These are phyloP conservation scores for Penicillium lividum DNA, from an alignment of 495 filamentous ascomycete genomes.

Conservation along the genomic window DNA sequence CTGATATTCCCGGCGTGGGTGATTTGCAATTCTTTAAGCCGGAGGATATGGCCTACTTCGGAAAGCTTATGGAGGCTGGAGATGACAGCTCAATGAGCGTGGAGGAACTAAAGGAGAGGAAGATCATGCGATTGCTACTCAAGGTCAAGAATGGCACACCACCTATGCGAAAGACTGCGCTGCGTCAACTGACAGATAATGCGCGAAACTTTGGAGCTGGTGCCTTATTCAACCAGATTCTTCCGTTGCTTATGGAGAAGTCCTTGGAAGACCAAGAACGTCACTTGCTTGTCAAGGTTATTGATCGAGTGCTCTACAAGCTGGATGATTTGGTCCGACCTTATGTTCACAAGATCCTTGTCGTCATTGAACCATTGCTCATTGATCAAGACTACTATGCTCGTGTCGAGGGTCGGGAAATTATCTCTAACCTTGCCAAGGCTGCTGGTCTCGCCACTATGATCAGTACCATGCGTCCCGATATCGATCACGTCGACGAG, in stretches of 20 bases:
- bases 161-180: slow-evolving; percentile 98
- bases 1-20: slow-evolving; percentile 95
- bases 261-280: slow-evolving; percentile 98
- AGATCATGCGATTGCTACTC: slow-evolving; percentile 94
- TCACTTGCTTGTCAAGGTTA: slow-evolving; percentile 97
- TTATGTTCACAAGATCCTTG: slow-evolving; percentile 96
- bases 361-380: slow-evolving; percentile 97
- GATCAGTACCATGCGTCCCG: slow-evolving; percentile 98
- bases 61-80: slow-evolving; percentile 92
- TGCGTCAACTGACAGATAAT: slow-evolving; percentile 97
- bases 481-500: slow-evolving; percentile 98
- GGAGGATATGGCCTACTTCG: slow-evolving; percentile 99
- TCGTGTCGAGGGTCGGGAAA: slow-evolving; percentile 95
- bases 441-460: slow-evolving; percentile 97
- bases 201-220: slow-evolving; percentile 95
- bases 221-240: slow-evolving; percentile 94
- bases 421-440: slow-evolving; percentile 96
- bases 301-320: slow-evolving; percentile 98
- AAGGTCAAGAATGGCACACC: slow-evolving; percentile 99
- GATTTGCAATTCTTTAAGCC: slow-evolving; percentile 98
- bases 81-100: slow-evolving; percentile 91
- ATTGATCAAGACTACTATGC: slow-evolving; percentile 99
- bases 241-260: slow-evolving; percentile 98
- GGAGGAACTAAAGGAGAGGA: slow-evolving; percentile 95
- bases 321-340: slow-evolving; percentile 95